Conservation (phyloP, 805 yeast genomes). For the Metschnikowia hibisci region DNA sequence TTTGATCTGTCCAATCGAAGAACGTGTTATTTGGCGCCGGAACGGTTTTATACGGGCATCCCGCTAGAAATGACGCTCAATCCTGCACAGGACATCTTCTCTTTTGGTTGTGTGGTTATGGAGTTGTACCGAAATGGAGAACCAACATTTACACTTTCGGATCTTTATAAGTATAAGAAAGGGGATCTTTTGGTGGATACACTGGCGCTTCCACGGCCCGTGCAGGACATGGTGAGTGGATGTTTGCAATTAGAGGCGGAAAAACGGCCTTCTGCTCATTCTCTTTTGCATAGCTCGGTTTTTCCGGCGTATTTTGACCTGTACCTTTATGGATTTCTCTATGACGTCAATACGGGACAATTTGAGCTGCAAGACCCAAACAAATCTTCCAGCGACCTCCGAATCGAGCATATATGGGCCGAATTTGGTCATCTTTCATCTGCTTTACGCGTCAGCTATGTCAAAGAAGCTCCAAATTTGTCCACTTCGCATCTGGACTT, state of each 20-base stretch:
- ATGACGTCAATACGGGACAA: slow-evolving; percentile 24
- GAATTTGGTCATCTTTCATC: slow-evolving; percentile 48
- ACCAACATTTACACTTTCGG: slow-evolving; percentile 82
- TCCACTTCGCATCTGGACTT: background rate
- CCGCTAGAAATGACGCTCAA: slow-evolving; percentile 30
- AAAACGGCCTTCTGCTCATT: slow-evolving; percentile 52
- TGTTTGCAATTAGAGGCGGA: slow-evolving; percentile 66
- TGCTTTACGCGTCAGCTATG: slow-evolving; percentile 24
- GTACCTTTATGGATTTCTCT: slow-evolving; percentile 66
- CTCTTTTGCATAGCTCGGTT: slow-evolving; percentile 47
- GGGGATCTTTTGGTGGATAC: slow-evolving; percentile 65
- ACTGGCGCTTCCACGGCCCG: slow-evolving; percentile 48
- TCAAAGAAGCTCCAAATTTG: background rate
- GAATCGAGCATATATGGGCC: slow-evolving; percentile 56
- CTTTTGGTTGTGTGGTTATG: slow-evolving; percentile 84
- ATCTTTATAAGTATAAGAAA: slow-evolving; percentile 75
- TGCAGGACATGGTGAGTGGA: slow-evolving; percentile 52
- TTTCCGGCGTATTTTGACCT: slow-evolving; percentile 70
- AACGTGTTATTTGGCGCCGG: slow-evolving; percentile 92
- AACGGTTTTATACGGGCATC: slow-evolving; percentile 55
- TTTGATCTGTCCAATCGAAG: slow-evolving; percentile 88
- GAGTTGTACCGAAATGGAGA: slow-evolving; percentile 85
- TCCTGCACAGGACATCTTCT: slow-evolving; percentile 74
- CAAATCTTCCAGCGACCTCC: slow-evolving; percentile 33
- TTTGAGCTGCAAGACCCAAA: slow-evolving; percentile 19